Conservation (phyloP, 2,329 filamentous ascomycete species). For the Colletotrichum scovillei region DNA sequence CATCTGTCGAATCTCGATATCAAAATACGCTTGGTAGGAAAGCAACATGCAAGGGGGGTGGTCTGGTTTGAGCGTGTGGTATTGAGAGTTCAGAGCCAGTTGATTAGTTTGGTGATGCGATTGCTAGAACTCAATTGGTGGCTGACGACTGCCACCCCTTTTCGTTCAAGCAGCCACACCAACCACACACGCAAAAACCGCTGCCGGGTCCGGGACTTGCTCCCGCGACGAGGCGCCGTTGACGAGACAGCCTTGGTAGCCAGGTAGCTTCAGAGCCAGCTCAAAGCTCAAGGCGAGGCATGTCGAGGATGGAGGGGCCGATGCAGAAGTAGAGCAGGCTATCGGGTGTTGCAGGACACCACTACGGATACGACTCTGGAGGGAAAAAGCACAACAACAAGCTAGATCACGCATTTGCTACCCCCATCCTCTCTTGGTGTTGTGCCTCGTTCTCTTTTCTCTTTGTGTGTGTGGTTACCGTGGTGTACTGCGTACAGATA, state of each 20-base stretch:
- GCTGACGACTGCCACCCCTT: neutral
- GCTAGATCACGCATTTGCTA: neutral
- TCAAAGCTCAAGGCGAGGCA: neutral
- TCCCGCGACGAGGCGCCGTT: neutral
- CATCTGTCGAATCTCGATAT: neutral
- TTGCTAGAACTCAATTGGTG: neutral
- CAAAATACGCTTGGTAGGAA: neutral
- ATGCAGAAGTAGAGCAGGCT: neutral
- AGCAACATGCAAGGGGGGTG: neutral
- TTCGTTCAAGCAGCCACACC: neutral
- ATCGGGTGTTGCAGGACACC: conserved; percentile 17
- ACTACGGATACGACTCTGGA: neutral
- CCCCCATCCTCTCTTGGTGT: neutral
- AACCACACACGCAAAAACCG: neutral
- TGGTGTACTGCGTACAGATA: neutral
- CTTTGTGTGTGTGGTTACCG: neutral
- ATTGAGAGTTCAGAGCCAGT: neutral
- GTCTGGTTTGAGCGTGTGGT: neutral
- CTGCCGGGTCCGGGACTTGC: neutral
- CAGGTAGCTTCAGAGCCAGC: neutral
- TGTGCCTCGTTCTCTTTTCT: neutral
- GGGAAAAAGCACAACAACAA: neutral
- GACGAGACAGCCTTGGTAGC: neutral
- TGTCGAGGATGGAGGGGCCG: neutral
- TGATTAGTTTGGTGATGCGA: neutral